Base-by-base conservation (phyloP, 2,329 filamentous ascomycete genomes). In the Drechslerella dactyloides region DNA sequence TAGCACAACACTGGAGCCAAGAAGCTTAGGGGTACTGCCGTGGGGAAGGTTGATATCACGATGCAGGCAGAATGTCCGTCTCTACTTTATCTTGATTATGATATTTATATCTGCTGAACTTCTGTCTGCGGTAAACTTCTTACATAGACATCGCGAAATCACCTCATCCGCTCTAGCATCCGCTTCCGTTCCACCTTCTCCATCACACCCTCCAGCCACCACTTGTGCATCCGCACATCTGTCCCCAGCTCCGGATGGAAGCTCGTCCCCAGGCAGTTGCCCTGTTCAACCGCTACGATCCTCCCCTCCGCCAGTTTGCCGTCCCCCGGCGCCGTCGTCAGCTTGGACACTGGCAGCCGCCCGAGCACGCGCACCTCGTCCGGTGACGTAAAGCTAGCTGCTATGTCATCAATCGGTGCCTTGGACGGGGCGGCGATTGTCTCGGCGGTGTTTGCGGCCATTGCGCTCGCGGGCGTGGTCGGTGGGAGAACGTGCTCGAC, bases 171-270 rank as follows among this genome's bases (percentile, higher is more conserved):
- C 50, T 75, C 70, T 33, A 75, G 56, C 52, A 64, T 66, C 59
- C 54, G 69, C 70, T 76, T 75, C 35, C 27, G 59, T 42, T 72
- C 68, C 63, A 81, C 77, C 33, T 80, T 81, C 51, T 81, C 78
- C 55, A 84, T 77, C 33, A 91, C 89, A 80, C 93, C 86, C 75
- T 84, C 82, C 78, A 99, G 78, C 94, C 94, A 99, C 94, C 94
- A 97, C 2, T 86, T 84, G 80, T 99, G 94, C 77, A 97, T 96
- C 63, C 94, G 85, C 64, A 87, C 83, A 81, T 99, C 94, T 6
- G 87, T 85, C 0, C 93, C 97, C 79, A 99, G 80, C 80, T 99
- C 94, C 0, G 94, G 94, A 77, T 97, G 94, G 78, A 97, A 99
- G 77, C 93, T 97, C 1, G 90, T 97, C 2, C 92, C 94, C 76